Evolutionary conservation across 441 rosid species (phyloP), one percentile per base, ranked within the genome.

Genomic region (Raphanus hybrid): DNA sequence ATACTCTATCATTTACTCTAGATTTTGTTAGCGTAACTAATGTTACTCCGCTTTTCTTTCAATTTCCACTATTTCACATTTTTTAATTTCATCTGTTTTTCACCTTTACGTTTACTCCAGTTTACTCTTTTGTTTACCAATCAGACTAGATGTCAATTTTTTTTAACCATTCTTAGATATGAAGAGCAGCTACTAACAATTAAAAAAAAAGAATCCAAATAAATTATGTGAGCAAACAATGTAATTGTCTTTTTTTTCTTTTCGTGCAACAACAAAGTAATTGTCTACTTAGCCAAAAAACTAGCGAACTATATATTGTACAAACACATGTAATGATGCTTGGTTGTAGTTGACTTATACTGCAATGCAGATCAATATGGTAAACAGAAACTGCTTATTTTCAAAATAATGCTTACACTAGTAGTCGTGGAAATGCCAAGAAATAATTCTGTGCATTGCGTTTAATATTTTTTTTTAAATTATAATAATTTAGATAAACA

Each of bases 391-490:
- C 15, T 45, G 52, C 15, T 45, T 45, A 45, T 14, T 50, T 48
- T 34, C 3, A 12, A 52, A 45, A 34, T 43, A 75, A 61, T 61
- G 58, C 11, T 20, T 76, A 39, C 63, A 63, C 69, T 35, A 6
- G 70, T 6, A 64, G 9, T 77, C 67, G 60, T 43, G 41, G 52
- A 77, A 77, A 55, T 76, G 39, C 61, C 67, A 39, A 55, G 26
- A 41, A 39, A 64, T 18, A 41, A 11, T 37, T 14, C 39, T 61
- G 50, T 69, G 52, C 23, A 58, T 67, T 10, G 15, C 4, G 52
- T 8, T 18, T 6, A 23, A 34, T 32, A 10, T 41, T 9, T 41
- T 41, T 41, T 23, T 23, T n/a, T n/a, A 23, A 23, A 35, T 35
- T 23, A 23, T 29, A 5, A 29, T 29, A 29, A 29, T 29, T 29